Percentiles rank a stretch among this genome's conserved stretches.
phyloP scores from a whole-genome alignment of 1,139 yeast species.

The Petasospora rhodanensis region DNA sequence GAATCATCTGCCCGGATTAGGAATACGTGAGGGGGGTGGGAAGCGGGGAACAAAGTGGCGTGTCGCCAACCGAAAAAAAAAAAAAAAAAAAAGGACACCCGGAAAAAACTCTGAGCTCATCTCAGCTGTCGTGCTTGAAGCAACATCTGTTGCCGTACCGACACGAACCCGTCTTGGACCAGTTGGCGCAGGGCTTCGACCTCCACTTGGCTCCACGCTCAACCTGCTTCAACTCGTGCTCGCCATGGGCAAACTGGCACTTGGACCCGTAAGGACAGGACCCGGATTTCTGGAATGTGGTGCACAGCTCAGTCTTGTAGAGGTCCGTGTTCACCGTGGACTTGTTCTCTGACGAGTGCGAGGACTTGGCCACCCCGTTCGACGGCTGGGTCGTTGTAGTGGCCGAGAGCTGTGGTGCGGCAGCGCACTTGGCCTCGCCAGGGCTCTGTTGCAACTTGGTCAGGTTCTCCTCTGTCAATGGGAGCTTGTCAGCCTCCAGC shows the following conservation, averaged over 20 bases:
- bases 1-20: too few relatives aligned
- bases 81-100: too few relatives aligned
- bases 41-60: too few relatives aligned
- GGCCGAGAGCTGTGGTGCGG: neutral
- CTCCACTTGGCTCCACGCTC: slow-evolving; percentile 84
- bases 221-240: slow-evolving; percentile 64
- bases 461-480: slow-evolving; percentile 23
- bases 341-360: slow-evolving; percentile 27
- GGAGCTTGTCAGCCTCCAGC: slow-evolving; percentile 12
- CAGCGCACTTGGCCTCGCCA: too few relatives aligned
- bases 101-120: too few relatives aligned
- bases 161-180: slow-evolving; percentile 79
- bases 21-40: too few relatives aligned
- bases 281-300: slow-evolving; percentile 68
- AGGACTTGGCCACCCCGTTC: slow-evolving; percentile 9
- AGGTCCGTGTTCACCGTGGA: slow-evolving; percentile 59
- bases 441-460: slow-evolving; percentile 15
- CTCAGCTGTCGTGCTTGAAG: slow-evolving; percentile 82
- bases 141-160: slow-evolving; percentile 91
- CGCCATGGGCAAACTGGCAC: slow-evolving; percentile 95
- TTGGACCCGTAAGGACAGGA: slow-evolving; percentile 83
- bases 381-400: slow-evolving; percentile 1
- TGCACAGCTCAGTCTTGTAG: slow-evolving; percentile 89
- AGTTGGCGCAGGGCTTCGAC: slow-evolving; percentile 86
- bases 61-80: neutral